Base-by-base conservation (phyloP, 1,284 basidiomycete species). In the Ganoderma lingzhi region DNA sequence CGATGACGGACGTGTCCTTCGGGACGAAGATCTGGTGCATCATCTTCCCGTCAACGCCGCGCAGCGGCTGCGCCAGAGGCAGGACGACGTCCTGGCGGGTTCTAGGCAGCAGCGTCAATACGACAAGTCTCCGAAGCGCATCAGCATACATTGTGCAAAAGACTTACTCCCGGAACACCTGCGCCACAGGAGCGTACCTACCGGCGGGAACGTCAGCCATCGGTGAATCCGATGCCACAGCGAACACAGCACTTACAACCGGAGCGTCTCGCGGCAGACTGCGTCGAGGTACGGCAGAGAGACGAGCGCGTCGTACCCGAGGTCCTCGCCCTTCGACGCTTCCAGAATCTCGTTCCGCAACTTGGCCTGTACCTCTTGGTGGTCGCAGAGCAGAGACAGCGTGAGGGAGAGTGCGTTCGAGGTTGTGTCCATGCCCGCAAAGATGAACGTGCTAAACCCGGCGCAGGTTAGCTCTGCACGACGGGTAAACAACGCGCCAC, bases 321-420 rank as follows among this genome's bases (percentile, higher is more conserved):
- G 60, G 42, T 59, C 60, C 35, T 35, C 59, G 0, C 80, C 78
- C 61, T 80, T 80, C 4, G 87, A 44, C 44, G 65, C 62, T 30
- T 66, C 64, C 68, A 77, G 30, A 15, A 69, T 62, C 63, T 90
- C 90, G 9, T 80, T 78, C 1, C 90, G 84, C 2, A 95, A 82
- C 41, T 80, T 80, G n/a, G 76, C 75, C 77, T 94, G 93, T 8
- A 83, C 80, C 0, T 81, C 80, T 0, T 82, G 86, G 68, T 87
- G 76, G 35, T 80, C 81, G 0, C 88, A 81, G 15, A 94, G 85
- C 30, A 86, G 84, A 75, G 89, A 89, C 1, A 93, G 79, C 67
- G 86, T 87, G 91, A 92, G 94, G 1, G 89, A 86, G 1, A 92
- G 80, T 0, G 90, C 88, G 0, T 86, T 89, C 0, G 84, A 80